Evolutionary conservation across 139 green algal species (phyloP).

Genomic region (Pleodorina starrii): DNA sequence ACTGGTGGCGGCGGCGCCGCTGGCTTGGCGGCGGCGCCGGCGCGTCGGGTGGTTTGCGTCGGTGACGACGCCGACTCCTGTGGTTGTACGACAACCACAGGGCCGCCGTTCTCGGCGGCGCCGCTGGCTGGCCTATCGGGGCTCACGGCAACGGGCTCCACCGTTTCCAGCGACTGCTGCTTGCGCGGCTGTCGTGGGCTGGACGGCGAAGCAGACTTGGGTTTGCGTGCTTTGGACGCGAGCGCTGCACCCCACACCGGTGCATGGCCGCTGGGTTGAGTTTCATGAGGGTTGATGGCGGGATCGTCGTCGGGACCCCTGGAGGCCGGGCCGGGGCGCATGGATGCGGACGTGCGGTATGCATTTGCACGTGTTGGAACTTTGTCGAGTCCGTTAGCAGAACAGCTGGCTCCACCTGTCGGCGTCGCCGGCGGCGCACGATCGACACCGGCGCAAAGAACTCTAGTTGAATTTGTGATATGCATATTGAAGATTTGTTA

Average conservation of each 20-base stretch:
- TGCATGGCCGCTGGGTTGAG: neutral
- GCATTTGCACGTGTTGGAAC: neutral
- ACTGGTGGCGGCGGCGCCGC: neutral
- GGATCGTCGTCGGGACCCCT: neutral
- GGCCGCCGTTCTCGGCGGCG: neutral
- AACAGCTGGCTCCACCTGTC: neutral
- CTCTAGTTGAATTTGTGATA: neutral
- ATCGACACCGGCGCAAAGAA: neutral
- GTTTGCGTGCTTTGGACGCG: neutral
- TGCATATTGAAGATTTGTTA: neutral
- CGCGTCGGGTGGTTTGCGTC: neutral
- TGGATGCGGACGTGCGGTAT: neutral
- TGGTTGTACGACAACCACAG: conserved; percentile 3
- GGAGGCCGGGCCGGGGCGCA: neutral
- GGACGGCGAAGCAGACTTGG: neutral
- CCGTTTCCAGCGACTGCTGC: conserved; percentile 11
- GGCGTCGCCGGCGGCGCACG: neutral
- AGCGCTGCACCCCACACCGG: conserved; percentile 4
- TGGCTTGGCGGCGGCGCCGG: neutral
- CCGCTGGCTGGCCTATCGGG: neutral
- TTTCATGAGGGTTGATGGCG: neutral
- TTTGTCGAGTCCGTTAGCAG: neutral
- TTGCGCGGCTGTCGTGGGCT: neutral
- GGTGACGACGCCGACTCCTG: neutral
- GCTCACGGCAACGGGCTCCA: neutral